phyloP scores from a whole-genome alignment of 176 grass and related monocot genomes.

The Elaeis guineensis region DNA sequence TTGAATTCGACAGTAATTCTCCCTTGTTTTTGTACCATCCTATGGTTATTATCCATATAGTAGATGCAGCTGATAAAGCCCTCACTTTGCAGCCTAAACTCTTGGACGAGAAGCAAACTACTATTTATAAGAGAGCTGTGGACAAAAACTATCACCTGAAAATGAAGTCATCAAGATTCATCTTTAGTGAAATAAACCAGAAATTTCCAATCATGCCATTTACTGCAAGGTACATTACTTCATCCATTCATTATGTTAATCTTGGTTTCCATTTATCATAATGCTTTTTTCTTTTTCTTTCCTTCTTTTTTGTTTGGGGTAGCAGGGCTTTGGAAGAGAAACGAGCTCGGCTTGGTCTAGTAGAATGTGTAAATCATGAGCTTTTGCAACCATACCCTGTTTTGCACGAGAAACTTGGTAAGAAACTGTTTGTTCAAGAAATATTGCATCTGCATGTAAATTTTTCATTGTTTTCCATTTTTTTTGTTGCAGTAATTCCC shows the following conservation, averaged over 20 bases:
- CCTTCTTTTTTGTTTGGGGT: neutral
- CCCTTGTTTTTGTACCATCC: neutral
- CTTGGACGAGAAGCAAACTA: constrained; percentile 80
- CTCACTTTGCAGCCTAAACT: constrained; percentile 57
- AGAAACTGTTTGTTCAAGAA: neutral
- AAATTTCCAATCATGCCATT: constrained; percentile 42
- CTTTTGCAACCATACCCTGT: constrained; percentile 97
- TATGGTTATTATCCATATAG: neutral
- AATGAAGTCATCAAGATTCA: neutral
- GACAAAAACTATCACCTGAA: constrained; percentile 1
- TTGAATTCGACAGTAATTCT: too few species aligned
- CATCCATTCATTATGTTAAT: neutral
- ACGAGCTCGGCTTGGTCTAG: constrained; percentile 74
- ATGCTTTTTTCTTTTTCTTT: neutral
- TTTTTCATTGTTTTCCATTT: too few species aligned
- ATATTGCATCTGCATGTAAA: too few species aligned
- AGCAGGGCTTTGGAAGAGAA: constrained; percentile 93
- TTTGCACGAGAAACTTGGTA: constrained; percentile 95
- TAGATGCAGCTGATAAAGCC: constrained; percentile 1
- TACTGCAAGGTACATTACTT: constrained; percentile 57
- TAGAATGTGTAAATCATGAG: constrained; percentile 98
- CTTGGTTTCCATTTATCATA: neutral
- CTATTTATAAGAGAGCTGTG: neutral
- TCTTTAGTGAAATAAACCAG: constrained; percentile 2
- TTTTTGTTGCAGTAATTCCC: too few species aligned